Conservation (phyloP, 1,284 basidiomycete species). For the Porodaedalea pini region DNA sequence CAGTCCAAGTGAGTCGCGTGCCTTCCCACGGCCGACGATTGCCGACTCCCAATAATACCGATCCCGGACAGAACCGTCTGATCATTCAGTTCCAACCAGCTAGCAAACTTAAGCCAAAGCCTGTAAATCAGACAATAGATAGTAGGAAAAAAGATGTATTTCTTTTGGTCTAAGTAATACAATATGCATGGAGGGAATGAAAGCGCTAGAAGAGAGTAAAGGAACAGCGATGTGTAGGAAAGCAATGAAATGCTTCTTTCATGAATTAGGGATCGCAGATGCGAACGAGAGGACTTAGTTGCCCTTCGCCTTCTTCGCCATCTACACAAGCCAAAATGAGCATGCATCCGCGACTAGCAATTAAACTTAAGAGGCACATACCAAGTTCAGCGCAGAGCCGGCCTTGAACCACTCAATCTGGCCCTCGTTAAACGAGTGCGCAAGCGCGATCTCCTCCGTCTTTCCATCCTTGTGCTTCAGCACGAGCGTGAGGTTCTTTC, state of each 20-base stretch:
- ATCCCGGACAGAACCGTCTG: no score
- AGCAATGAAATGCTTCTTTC: no score
- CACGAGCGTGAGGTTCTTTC: constrained; percentile 80
- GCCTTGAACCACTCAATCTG: constrained; percentile 96
- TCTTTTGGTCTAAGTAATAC: constrained; percentile 4
- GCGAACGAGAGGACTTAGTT: constrained; percentile 20
- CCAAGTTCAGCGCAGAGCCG: constrained; percentile 82
- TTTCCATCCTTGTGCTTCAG: constrained; percentile 82
- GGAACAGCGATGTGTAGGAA: no score
- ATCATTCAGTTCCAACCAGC: no score
- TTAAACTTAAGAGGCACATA: constrained; percentile 27
- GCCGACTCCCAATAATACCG: no score
- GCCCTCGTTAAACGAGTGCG: constrained; percentile 83
- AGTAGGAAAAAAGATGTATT: background rate
- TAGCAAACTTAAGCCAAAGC: no score
- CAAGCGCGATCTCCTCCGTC: constrained; percentile 67
- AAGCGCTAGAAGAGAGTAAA: background rate
- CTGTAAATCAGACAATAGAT: background rate
- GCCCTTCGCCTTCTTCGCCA: constrained; percentile 53
- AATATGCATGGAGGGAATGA: background rate
- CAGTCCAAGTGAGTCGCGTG: no score
- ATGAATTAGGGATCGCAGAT: no score
- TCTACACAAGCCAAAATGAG: constrained; percentile 28
- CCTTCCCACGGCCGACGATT: no score
- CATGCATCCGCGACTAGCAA: background rate